Evolutionary conservation across 2,329 filamentous ascomycete genomes (phyloP), one percentile per base, ranked within the genome.

Genomic region (Orbilia brochopaga): DNA sequence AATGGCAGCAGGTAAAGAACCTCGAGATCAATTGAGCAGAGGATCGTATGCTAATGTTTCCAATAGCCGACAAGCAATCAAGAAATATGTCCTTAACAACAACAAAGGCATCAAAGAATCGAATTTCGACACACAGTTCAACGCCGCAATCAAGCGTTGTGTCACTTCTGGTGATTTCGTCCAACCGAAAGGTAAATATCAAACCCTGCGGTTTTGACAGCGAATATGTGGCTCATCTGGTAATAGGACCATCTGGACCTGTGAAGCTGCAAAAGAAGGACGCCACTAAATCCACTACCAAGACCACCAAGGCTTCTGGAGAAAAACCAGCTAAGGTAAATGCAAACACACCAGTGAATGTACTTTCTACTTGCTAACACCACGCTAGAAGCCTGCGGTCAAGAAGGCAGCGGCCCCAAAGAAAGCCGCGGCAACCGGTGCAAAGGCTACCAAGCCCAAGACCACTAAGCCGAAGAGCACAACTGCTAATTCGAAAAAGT

Each of bases 221-320:
- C 13, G 8, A 13, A 27, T 46, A 2, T 4, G 8, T 61, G 17
- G 44, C 46, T 24, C 13, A 52, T n/a, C 21, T 19, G 2, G 2
- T 10, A 6, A 35, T 27, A 64, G 61, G 67, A 7, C 60, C 69
- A 32, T 73, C 63, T 19, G 69, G 69, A 2, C 69, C 69, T 2
- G 69, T 73, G 0, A 73, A 73, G 44, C 62, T 73, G 11, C 56
- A 67, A 53, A 73, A 73, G 69, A 73, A 73, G 48, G 61, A 67
- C 32, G 51, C 69, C 7, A 37, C 69, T 5, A 73, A 67, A 44
- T 15, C 67, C 6, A 37, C 69, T 1, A 15, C 56, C 1, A 73
- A 73, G 46, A 23, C 65, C 1, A 15, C 65, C 1, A 69, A 69
- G 32, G 44, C 58, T 3, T 32, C 54, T 13, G 48, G 55, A 17